Evolutionary conservation across 2,329 filamentous ascomycete genomes (phyloP).

Genomic region (Ceratocystis huliohia): DNA sequence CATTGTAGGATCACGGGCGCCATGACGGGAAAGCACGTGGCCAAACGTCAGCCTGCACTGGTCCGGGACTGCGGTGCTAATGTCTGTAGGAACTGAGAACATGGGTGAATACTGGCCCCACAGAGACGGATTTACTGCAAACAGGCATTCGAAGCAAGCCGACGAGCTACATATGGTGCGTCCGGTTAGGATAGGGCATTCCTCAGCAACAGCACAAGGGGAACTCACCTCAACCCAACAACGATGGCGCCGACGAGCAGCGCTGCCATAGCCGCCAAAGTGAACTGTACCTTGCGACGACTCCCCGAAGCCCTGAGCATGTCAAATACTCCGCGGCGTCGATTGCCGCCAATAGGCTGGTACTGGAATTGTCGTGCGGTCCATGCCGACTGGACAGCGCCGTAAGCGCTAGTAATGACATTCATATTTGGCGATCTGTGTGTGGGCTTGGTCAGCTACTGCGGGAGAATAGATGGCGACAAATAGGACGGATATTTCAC

Average conservation of each 20-base stretch:
- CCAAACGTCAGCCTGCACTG: slow-evolving; percentile 68
- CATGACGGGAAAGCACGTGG: slow-evolving; percentile 71
- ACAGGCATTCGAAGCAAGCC: slow-evolving; percentile 13
- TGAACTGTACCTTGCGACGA: slow-evolving; percentile 12
- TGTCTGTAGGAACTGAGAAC: slow-evolving; percentile 59
- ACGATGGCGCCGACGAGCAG: slow-evolving; percentile 7
- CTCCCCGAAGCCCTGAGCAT: slow-evolving; percentile 10
- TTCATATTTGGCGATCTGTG: slow-evolving; percentile 14
- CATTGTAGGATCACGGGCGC: slow-evolving; percentile 65
- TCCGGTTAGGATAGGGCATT: not conserved
- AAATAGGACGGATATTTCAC: too few species aligned
- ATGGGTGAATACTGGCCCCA: slow-evolving; percentile 88
- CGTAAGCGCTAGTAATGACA: slow-evolving; percentile 9
- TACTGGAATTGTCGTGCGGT: slow-evolving; percentile 15
- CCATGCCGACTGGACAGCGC: slow-evolving; percentile 10
- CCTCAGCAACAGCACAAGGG: not conserved
- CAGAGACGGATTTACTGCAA: slow-evolving; percentile 14
- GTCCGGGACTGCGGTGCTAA: slow-evolving; percentile 46
- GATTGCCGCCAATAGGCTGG: slow-evolving; percentile 11
- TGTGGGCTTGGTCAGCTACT: not conserved
- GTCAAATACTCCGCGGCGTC: not conserved
- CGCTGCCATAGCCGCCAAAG: slow-evolving; percentile 8
- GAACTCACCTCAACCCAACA: slow-evolving; percentile 17
- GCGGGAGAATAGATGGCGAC: not conserved
- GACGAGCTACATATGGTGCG: slow-evolving; percentile 29